phyloP scores from a whole-genome alignment of 495 filamentous ascomycete species.

The Bacidia rubella region DNA sequence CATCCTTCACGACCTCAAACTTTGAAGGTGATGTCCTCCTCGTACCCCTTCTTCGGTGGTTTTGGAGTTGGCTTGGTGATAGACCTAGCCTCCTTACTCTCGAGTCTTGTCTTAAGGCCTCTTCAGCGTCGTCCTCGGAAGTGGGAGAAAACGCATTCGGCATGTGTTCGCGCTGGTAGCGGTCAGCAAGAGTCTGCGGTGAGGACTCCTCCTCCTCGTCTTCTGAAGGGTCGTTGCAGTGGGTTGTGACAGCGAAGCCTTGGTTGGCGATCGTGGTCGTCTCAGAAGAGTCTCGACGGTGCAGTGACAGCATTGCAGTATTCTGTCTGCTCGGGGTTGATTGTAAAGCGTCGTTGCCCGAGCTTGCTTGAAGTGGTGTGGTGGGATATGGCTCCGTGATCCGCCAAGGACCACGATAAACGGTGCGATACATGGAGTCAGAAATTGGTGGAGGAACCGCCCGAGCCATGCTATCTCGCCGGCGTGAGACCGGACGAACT shows the following conservation, averaged over 20 bases:
- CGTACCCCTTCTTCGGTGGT: conserved; percentile 4
- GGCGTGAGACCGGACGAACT: conserved; percentile 15
- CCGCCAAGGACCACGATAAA: background rate
- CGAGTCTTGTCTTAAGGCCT: conserved; percentile 15
- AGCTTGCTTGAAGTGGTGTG: background rate
- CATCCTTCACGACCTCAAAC: conserved; percentile 38
- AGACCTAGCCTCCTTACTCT: conserved; percentile 4
- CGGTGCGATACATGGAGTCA: conserved; percentile 5
- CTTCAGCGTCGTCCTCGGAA: conserved; percentile 17
- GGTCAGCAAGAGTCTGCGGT: conserved; percentile 22
- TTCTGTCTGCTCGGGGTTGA: too few relatives aligned
- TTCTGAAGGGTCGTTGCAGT: conserved; percentile 34
- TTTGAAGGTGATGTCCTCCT: conserved; percentile 13
- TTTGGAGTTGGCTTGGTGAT: background rate
- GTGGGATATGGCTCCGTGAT: background rate
- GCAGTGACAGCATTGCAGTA: too few relatives aligned
- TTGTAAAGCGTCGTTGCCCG: too few relatives aligned
- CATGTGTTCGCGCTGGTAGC: conserved; percentile 18
- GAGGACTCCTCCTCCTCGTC: conserved; percentile 27
- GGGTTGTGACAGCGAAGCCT: conserved; percentile 37
- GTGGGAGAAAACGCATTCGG: conserved; percentile 13
- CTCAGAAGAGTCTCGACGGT: background rate
- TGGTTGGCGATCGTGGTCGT: conserved; percentile 7
- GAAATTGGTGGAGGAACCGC: conserved; percentile 18
- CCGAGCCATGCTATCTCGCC: conserved; percentile 12